Evolutionary conservation across 2,329 filamentous ascomycete species (phyloP), one percentile per base, ranked within the genome.

Genomic region (Cordyceps tenuipes): DNA sequence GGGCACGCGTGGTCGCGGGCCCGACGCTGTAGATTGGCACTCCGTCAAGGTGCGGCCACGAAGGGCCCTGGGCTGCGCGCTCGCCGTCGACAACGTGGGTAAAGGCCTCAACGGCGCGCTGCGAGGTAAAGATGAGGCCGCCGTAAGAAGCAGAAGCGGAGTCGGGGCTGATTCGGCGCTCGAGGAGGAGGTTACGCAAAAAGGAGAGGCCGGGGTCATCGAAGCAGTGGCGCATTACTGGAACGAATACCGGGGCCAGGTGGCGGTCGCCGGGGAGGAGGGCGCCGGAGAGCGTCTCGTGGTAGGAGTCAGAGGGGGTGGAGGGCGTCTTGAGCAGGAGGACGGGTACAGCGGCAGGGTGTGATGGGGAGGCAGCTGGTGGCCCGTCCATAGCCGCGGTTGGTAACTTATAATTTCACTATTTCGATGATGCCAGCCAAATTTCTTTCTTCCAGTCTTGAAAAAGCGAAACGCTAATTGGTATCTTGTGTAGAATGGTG

Each of bases 71-170:
- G 10, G 47, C 48, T 44, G 23, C 51, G 52, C 43, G 17, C 39
- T 82, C 76, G 36, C 83, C 80, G 15, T 80, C 74, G 0, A 91
- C 79, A 9, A 90, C 74, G 50, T 80, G 76, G 3, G 82, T 75
- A 67, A 94, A 91, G 0, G 87, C 89, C 70, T 94, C 90, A 2
- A 94, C 90, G 1, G 90, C 89, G 53, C 90, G 82, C 70, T 94
- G 90, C 8, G 88, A 92, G 1, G 90, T 94, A 69, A 94, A 93
- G 54, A 94, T 86, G 61, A 93, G 75, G n/a, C 88, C 90, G 5
- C 89, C 88, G 68, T 90, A 93, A 15, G 34, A 36, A 3, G 74
- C 66, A 46, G 71, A 70, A 2, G 69, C 73, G 0, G 67, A 46
- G 0, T 55, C 56, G n/a, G 62, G 62, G 50, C 75, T 74, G 62